phyloP scores from a whole-genome alignment of 352 stramenopile genomes.

The Nothophytophthora sp. region DNA sequence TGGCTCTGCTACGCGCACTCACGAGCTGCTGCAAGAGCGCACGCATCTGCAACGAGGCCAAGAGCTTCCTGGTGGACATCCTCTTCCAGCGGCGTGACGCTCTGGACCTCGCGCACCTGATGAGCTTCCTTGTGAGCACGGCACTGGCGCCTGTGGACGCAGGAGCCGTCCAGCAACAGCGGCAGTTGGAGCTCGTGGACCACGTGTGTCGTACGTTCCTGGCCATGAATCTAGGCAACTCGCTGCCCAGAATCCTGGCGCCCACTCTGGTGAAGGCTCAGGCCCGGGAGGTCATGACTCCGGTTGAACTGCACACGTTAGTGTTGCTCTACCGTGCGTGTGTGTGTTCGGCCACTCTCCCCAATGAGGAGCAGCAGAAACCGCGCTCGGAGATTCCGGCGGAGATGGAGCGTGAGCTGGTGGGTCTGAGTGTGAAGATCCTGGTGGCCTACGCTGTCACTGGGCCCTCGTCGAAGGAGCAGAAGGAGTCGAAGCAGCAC shows the following conservation, averaged over 20 bases:
- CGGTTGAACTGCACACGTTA: slow-evolving; percentile 58
- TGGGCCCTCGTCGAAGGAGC: slow-evolving; percentile 1
- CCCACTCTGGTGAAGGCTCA: slow-evolving; percentile 59
- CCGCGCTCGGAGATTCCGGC: slow-evolving; percentile 41
- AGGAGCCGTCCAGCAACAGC: slow-evolving; percentile 16
- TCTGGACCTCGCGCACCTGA: slow-evolving; percentile 72
- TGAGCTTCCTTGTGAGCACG: slow-evolving; percentile 82
- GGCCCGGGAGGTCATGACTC: slow-evolving; percentile 32
- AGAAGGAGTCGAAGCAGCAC: slow-evolving; percentile 11
- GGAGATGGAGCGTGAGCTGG: slow-evolving; percentile 46
- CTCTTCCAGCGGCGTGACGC: slow-evolving; percentile 59
- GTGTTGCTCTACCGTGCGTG: slow-evolving; percentile 63
- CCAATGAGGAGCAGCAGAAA: slow-evolving; percentile 10
- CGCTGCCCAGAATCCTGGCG: slow-evolving; percentile 66
- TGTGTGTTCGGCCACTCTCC: slow-evolving; percentile 36
- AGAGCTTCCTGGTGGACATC: slow-evolving; percentile 85
- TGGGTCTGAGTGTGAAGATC: slow-evolving; percentile 21
- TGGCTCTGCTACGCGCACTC: slow-evolving; percentile 65
- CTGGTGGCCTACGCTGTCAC: slow-evolving; percentile 14
- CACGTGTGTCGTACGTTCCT: slow-evolving; percentile 69
- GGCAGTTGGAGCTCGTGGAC: slow-evolving; percentile 59
- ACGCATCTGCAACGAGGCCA: slow-evolving; percentile 60
- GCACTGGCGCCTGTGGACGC: slow-evolving; percentile 42
- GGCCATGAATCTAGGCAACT: slow-evolving; percentile 68
- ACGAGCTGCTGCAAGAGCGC: slow-evolving; percentile 77